Evolutionary conservation across 139 green algal species (phyloP).

Genomic region (Gonium pectorale): DNA sequence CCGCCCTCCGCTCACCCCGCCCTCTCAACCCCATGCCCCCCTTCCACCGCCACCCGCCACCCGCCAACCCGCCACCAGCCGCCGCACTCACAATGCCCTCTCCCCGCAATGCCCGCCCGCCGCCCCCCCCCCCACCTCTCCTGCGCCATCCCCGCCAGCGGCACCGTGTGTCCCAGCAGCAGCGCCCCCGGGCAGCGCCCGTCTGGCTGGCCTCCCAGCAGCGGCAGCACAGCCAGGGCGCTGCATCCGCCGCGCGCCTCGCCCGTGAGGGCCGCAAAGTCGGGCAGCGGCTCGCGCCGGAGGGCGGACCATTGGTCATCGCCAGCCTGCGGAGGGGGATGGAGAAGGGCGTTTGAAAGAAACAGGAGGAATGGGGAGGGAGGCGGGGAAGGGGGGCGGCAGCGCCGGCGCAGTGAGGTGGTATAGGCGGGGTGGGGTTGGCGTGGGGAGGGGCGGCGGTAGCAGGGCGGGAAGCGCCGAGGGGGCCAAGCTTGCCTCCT

Average conservation of each 20-base stretch:
- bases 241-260: not conserved
- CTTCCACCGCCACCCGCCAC: too few relatives aligned
- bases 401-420: too few relatives aligned
- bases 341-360: too few relatives aligned
- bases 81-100: not conserved
- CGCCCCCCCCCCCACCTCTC: not conserved
- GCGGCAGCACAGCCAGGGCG: slow-evolving; percentile 24
- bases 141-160: not conserved
- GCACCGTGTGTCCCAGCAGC: slow-evolving; percentile 28
- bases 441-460: too few relatives aligned
- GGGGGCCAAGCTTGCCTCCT: too few relatives aligned
- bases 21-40: too few relatives aligned
- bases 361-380: too few relatives aligned
- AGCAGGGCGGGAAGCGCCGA: too few relatives aligned
- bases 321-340: not conserved
- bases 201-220: not conserved
- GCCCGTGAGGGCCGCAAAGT: slow-evolving; percentile 20
- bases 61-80: too few relatives aligned
- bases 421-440: too few relatives aligned
- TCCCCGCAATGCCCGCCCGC: not conserved
- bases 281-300: not conserved
- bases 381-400: too few relatives aligned
- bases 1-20: too few relatives aligned
- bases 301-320: not conserved
- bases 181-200: slow-evolving; percentile 21